phyloP scores from a whole-genome alignment of 805 yeast species.

The Kodamaea kakaduensis region DNA sequence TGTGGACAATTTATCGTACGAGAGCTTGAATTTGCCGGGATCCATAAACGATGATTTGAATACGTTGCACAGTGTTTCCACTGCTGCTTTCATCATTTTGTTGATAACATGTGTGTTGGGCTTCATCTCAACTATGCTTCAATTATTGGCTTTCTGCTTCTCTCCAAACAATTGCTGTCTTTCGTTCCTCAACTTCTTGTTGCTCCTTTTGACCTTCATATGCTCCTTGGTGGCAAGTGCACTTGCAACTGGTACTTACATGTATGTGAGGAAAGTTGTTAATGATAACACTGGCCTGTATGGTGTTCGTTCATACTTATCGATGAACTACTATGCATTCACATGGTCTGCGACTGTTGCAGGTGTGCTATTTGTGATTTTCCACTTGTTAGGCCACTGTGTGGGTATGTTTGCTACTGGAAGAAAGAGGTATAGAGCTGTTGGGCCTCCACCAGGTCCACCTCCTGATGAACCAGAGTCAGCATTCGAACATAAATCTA shows the following conservation, averaged over 20 bases:
- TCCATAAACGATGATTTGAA: constrained; percentile 44
- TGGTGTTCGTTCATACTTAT: constrained; percentile 55
- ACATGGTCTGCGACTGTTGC: constrained; percentile 63
- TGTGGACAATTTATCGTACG: constrained; percentile 22
- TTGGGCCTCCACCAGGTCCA: constrained; percentile 9
- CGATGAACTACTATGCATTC: constrained; percentile 50
- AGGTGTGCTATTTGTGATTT: constrained; percentile 18
- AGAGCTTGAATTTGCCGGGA: constrained; percentile 49
- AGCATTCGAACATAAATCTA: constrained; percentile 21
- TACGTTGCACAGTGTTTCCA: constrained; percentile 45
- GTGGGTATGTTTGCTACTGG: constrained; percentile 36
- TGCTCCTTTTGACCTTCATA: constrained; percentile 44
- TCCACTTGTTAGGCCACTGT: constrained; percentile 39
- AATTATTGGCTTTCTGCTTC: constrained; percentile 36
- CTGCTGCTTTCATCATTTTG: constrained; percentile 51
- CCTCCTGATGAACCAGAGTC: constrained; percentile 10
- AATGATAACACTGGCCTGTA: constrained; percentile 43
- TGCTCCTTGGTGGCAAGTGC: constrained; percentile 47
- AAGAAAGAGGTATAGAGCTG: constrained; percentile 25
- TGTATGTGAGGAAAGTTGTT: constrained; percentile 46
- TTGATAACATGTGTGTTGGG: constrained; percentile 26
- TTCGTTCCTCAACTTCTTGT: constrained; percentile 42
- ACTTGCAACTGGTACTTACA: constrained; percentile 60
- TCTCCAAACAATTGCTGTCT: constrained; percentile 43
- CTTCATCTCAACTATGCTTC: constrained; percentile 50